A percentile compares a stretch with the other conserved stretches of the same genome.
Evolutionary conservation across 2,329 filamentous ascomycete genomes (phyloP).

Genomic region (Colletotrichum sp.): DNA sequence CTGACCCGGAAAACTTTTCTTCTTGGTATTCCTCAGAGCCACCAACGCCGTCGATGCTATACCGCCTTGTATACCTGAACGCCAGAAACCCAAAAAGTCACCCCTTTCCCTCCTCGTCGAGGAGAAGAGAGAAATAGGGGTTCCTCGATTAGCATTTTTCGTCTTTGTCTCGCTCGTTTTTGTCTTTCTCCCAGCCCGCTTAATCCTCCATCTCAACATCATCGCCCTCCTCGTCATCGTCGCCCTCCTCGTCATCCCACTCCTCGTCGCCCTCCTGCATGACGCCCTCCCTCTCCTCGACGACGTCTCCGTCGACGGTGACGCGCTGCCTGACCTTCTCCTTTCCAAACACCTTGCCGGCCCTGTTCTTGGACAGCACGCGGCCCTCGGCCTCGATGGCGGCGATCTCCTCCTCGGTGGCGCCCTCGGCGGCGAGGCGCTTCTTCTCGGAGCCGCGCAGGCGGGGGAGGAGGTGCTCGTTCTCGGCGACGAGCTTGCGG

Average conservation of each 20-base stretch:
- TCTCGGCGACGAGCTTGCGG: conserved; percentile 87
- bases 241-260: conserved; percentile 21
- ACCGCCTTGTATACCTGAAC: conserved; percentile 21
- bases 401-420: conserved; percentile 51
- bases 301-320: conserved; percentile 39
- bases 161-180: not conserved
- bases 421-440: conserved; percentile 56
- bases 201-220: conserved; percentile 37
- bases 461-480: conserved; percentile 88
- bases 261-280: conserved; percentile 23
- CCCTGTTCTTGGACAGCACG: conserved; percentile 30
- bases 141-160: conserved; percentile 16
- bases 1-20: conserved; percentile 13
- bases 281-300: conserved; percentile 28
- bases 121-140: not conserved
- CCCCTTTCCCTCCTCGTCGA: not conserved
- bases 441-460: conserved; percentile 68
- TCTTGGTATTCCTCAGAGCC: conserved; percentile 22
- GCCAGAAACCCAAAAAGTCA: not conserved
- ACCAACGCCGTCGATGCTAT: conserved; percentile 23
- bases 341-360: conserved; percentile 46
- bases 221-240: conserved; percentile 27
- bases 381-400: conserved; percentile 49
- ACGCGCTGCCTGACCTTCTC: conserved; percentile 46
- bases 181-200: not conserved